Percentiles rank a stretch among this genome's conserved stretches.
Conservation (phyloP, 768 basidiomycete species). For the Tulasnella calospora region DNA sequence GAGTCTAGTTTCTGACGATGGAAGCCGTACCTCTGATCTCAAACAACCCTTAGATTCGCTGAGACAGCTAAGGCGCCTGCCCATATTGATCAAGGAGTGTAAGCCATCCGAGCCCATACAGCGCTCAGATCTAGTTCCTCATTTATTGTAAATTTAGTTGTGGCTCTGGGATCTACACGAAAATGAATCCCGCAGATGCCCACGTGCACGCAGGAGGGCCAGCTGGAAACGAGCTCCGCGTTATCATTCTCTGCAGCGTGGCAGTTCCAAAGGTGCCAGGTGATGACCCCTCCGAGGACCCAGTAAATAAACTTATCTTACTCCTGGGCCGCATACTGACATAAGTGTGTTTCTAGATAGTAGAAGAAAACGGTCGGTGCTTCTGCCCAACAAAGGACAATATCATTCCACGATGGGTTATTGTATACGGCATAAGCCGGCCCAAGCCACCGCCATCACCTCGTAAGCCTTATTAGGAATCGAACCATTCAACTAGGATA, state of each 20-base stretch:
- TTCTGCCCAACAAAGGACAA: conserved; percentile 5
- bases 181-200: conserved; percentile 10
- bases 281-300: not conserved
- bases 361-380: conserved; percentile 8
- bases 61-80: not conserved
- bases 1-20: not conserved
- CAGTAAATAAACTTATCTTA: not conserved
- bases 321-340: not conserved
- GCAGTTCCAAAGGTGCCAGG: not conserved
- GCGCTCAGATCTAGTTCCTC: not conserved
- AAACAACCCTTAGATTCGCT: not conserved
- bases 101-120: not conserved
- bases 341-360: not conserved
- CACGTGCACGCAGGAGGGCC: not conserved
- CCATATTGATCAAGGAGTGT: not conserved
- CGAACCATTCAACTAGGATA: not conserved
- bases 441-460: conserved; percentile 1
- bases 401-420: conserved; percentile 11
- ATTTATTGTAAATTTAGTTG: not conserved
- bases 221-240: not conserved
- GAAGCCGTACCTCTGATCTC: not conserved
- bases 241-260: conserved; percentile 11
- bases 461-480: not conserved
- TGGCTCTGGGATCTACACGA: conserved; percentile 14
- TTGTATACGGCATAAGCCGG: not conserved